Base-by-base conservation (phyloP, 2,329 filamentous ascomycete species). In the Nemania sp. region DNA sequence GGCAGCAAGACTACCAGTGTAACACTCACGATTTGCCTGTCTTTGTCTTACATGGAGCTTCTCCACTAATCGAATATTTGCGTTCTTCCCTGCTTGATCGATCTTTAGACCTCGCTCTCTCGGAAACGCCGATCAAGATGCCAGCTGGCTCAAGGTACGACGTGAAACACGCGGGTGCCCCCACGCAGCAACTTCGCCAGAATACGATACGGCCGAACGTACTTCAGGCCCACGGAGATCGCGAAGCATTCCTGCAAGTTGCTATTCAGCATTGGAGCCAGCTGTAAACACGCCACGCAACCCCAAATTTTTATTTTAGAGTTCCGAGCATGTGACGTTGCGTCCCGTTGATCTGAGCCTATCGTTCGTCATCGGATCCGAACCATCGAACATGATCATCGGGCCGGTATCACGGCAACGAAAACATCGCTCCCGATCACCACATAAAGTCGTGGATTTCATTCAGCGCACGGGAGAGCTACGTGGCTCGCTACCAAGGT, bases 141-240 rank as follows among this genome's bases (percentile, higher is more conserved):
- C 46, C 54, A 56, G 25, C 45, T 49, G 45, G 35, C 45, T 56
- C 54, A 12, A 21, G 17, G 21, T 20, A 21, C 49, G 29, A 56
- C 11, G 54, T 35, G 17, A 9, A 37, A 15, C 20, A 6, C 21
- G 18, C 17, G 11, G 21, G 37, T 18, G 18, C 12, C 39, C 15
- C 9, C 12, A 18, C 37, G 17, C 15, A n/a, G 35, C 21, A 48
- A 11, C n/a, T 34, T 21, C 35, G 1, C 42, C 49, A n/a, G 15
- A 35, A 43, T 15, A 18, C 15, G 20, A 32, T 9, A 10, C 18
- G 29, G 21, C 32, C 11, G 34, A 20, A 39, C 18, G 5, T 3
- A 35, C 25, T 48, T 7, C 18, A 20, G 5, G 43, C 21, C 12
- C 20, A 46, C 29, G 29, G 20, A 20, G 45, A 13, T 47, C 13